Conservation (phyloP, 176 grass and related monocot species). For the Lolium rigidum region DNA sequence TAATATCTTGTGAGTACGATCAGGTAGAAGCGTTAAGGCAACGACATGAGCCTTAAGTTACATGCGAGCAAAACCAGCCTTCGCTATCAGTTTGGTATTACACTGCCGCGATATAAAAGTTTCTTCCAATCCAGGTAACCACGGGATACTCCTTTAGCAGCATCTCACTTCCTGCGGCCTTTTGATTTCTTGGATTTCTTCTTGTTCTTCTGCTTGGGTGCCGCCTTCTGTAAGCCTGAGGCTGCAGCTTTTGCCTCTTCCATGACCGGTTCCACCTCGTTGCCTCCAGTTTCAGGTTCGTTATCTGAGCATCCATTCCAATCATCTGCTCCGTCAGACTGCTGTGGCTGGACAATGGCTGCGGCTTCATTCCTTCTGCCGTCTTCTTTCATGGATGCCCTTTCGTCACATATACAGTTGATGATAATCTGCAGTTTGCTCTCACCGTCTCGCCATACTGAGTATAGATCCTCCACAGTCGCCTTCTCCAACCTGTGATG, state of each 20-base stretch:
- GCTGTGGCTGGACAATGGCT: background rate
- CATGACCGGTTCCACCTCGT: background rate
- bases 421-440: conserved; percentile 44
- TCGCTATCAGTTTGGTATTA: background rate
- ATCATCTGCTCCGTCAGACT: background rate
- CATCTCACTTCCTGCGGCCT: conserved; percentile 41
- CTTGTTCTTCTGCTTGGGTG: conserved; percentile 31
- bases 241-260: background rate
- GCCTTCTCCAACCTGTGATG: conserved; percentile 23
- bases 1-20: background rate
- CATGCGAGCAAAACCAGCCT: background rate
- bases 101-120: background rate
- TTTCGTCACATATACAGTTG: conserved; percentile 17
- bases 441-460: conserved; percentile 37
- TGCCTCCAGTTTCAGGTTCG: conserved; percentile 2
- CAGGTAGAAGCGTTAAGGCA: background rate
- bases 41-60: background rate
- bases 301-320: conserved; percentile 7
- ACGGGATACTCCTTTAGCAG: background rate
- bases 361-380: background rate
- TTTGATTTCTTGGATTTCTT: conserved; percentile 29
- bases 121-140: background rate
- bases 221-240: conserved; percentile 16
- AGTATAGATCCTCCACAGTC: conserved; percentile 35
- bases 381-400: background rate